Conservation (phyloP, 108 stramenopile genomes). For the Cyclotella sp. region DNA sequence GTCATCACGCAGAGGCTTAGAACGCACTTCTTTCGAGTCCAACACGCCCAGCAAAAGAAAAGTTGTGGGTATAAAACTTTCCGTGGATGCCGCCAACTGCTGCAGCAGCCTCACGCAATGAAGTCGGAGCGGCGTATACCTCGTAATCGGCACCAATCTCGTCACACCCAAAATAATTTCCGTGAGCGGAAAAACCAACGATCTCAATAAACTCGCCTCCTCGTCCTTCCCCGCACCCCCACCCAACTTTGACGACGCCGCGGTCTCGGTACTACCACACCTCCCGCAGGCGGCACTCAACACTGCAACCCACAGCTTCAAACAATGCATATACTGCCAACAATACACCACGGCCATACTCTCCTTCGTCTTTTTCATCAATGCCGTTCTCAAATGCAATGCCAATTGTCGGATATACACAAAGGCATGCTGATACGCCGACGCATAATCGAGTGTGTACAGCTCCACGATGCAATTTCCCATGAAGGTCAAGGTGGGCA, state of each 20-base stretch:
- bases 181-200: constrained; percentile 86
- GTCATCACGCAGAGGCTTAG: constrained; percentile 60
- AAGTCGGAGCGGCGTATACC: constrained; percentile 88
- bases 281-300: constrained; percentile 73
- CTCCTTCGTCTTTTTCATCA: constrained; percentile 91
- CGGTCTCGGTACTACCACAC: constrained; percentile 24
- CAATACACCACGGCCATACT: constrained; percentile 81
- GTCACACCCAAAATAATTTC: constrained; percentile 90
- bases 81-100: constrained; percentile 90
- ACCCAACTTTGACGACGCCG: constrained; percentile 45
- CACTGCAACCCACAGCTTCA: constrained; percentile 95
- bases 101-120: constrained; percentile 92
- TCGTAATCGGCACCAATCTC: constrained; percentile 77
- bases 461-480: constrained; percentile 96
- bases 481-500: constrained; percentile 91
- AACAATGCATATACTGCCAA: constrained; percentile 97
- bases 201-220: constrained; percentile 71
- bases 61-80: constrained; percentile 90
- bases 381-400: constrained; percentile 91
- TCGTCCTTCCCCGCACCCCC: constrained; percentile 51
- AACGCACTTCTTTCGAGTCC: constrained; percentile 83
- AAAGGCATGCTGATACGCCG: constrained; percentile 98
- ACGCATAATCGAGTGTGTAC: constrained; percentile 91
- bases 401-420: constrained; percentile 98
- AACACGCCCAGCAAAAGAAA: constrained; percentile 85